phyloP scores from a whole-genome alignment of 768 basidiomycete species.

The Psilocybe subaeruginosa region DNA sequence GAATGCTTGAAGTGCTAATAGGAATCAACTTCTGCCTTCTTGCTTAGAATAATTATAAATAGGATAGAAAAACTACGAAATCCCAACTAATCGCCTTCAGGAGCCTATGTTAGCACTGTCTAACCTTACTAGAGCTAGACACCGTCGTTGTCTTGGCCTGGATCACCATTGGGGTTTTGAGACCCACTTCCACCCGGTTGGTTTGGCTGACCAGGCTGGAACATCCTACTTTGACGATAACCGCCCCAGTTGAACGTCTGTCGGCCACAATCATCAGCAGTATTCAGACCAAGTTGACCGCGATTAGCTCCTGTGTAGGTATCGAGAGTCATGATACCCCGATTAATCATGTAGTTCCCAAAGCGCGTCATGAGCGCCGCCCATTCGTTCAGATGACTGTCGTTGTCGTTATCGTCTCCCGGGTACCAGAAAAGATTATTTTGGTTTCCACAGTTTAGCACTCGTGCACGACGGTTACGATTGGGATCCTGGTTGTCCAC shows the following conservation, averaged over 20 bases:
- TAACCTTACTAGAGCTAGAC: neutral
- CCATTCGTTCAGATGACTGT: neutral
- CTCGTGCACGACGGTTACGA: neutral
- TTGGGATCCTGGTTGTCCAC: neutral
- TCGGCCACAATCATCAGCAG: neutral
- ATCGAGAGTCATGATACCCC: neutral
- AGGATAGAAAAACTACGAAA: too few species aligned
- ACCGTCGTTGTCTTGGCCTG: neutral
- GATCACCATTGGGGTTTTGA: neutral
- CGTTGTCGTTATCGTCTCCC: neutral
- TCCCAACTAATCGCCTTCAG: too few species aligned
- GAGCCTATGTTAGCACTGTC: too few species aligned
- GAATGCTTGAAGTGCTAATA: too few species aligned
- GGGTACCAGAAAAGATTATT: neutral
- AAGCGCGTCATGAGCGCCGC: neutral
- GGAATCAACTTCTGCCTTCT: too few species aligned
- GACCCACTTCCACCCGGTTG: neutral
- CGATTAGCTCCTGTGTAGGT: neutral
- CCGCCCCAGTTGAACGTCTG: neutral
- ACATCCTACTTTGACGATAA: neutral
- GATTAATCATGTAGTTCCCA: neutral
- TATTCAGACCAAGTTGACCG: neutral
- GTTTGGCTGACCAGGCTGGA: neutral
- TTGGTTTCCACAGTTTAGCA: neutral
- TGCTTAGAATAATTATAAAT: too few species aligned